These are phyloP conservation scores for Alternaria dauci DNA, from an alignment of 2,329 filamentous ascomycete species.

Conservation along the genomic window DNA sequence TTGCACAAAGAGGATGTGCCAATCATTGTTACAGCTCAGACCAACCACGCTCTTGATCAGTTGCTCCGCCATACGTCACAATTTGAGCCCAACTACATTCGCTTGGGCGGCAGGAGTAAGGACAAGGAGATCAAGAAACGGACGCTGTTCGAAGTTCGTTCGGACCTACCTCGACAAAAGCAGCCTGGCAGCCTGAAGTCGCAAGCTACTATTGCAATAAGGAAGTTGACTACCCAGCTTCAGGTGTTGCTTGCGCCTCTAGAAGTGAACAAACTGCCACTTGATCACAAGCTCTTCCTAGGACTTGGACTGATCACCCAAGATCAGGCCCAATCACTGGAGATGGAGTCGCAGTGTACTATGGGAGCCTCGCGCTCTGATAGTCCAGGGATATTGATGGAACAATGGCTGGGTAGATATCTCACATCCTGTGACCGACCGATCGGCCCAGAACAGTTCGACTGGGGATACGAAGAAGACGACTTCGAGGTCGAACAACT, in stretches of 20 bases:
- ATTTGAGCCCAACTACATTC: conserved; percentile 70
- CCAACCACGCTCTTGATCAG: conserved; percentile 90
- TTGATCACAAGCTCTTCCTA: conserved; percentile 57
- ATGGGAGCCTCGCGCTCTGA: conserved; percentile 45
- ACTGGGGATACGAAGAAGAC: conserved; percentile 65
- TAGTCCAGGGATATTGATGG: conserved; percentile 52
- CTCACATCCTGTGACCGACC: conserved; percentile 57
- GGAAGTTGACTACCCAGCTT: conserved; percentile 36
- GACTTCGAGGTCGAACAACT: conserved; percentile 69
- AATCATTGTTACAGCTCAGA: conserved; percentile 83
- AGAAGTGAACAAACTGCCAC: conserved; percentile 27
- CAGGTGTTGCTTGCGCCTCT: conserved; percentile 40
- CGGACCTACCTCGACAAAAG: conserved; percentile 28
- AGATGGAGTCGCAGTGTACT: conserved; percentile 57
- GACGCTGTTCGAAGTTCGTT: conserved; percentile 70
- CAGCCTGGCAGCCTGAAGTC: conserved; percentile 51
- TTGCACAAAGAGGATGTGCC: conserved; percentile 65
- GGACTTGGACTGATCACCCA: conserved; percentile 66
- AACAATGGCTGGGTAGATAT: conserved; percentile 65
- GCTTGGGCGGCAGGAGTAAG: conserved; percentile 74
- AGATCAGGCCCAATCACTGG: conserved; percentile 70
- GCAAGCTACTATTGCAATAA: conserved; percentile 54
- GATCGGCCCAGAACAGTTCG: conserved; percentile 59
- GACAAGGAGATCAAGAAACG: conserved; percentile 70
- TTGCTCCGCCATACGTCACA: conserved; percentile 70